Conservation (phyloP, 2,329 filamentous ascomycete species). For the Sphaerulina musiva region DNA sequence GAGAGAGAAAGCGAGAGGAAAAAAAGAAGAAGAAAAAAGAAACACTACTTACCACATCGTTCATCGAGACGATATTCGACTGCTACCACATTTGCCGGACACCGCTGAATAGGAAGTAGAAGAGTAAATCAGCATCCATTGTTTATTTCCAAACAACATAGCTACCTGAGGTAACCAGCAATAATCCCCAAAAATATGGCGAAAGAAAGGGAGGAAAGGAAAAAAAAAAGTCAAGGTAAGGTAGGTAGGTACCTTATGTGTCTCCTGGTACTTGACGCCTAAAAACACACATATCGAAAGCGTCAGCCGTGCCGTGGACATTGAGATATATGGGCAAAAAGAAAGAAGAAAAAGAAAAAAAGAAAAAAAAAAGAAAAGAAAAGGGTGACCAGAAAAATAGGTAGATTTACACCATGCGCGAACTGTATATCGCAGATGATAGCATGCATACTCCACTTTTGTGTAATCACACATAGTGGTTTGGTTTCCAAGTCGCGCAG, state of each 20-base stretch:
- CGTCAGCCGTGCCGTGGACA: background rate
- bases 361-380: too few species aligned
- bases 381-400: background rate
- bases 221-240: too few species aligned
- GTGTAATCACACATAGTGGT: constrained; percentile 60
- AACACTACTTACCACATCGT: constrained; percentile 39
- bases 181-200: too few species aligned
- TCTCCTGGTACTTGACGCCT: constrained; percentile 45
- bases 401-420: constrained; percentile 48
- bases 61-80: constrained; percentile 47
- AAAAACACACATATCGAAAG: background rate
- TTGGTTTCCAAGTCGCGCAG: too few species aligned
- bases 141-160: too few species aligned
- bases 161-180: too few species aligned
- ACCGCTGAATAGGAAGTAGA: constrained; percentile 33
- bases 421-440: constrained; percentile 50
- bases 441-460: constrained; percentile 52
- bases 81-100: constrained; percentile 50
- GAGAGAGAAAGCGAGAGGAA: too few species aligned
- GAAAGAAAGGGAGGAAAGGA: too few species aligned
- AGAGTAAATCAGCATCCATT: too few species aligned
- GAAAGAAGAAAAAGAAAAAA: too few species aligned
- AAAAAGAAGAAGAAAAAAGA: too few species aligned
- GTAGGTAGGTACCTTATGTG: constrained; percentile 40
- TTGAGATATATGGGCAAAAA: too few species aligned